phyloP scores from a whole-genome alignment of 2,329 filamentous ascomycete genomes.

The Geosmithia flava region DNA sequence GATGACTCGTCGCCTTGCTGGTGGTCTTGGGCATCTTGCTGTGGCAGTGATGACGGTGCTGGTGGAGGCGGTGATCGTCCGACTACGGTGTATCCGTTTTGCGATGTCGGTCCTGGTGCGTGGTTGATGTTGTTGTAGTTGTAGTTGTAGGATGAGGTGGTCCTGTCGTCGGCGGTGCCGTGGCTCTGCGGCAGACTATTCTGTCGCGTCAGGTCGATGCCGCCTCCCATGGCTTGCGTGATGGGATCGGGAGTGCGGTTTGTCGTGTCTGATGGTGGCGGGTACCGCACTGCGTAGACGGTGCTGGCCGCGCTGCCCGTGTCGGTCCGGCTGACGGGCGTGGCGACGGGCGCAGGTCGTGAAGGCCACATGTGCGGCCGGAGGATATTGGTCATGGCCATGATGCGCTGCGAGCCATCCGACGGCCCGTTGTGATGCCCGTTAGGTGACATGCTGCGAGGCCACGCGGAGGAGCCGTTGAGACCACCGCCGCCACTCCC shows the following conservation, averaged over 20 bases:
- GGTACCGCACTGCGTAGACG: constrained; percentile 50
- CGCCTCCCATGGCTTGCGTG: constrained; percentile 9
- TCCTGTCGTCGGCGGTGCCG: constrained; percentile 12
- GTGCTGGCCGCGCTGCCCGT: constrained; percentile 53
- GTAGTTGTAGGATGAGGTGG: constrained; percentile 3
- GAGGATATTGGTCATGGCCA: constrained; percentile 20
- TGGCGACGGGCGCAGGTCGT: constrained; percentile 40
- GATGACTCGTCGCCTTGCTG: neutral
- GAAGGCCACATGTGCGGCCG: constrained; percentile 42
- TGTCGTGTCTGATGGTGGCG: constrained; percentile 40
- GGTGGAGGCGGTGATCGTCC: neutral
- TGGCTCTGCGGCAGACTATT: constrained; percentile 16
- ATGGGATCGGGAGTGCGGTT: constrained; percentile 30
- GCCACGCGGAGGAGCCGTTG: neutral
- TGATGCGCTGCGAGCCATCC: constrained; percentile 7
- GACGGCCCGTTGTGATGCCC: neutral
- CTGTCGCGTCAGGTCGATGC: constrained; percentile 20
- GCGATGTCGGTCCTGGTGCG: constrained; percentile 6
- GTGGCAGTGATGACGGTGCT: neutral
- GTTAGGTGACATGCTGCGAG: neutral
- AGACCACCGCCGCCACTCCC: neutral
- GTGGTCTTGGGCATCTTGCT: neutral
- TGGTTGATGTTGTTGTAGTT: constrained; percentile 3
- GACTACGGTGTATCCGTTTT: constrained; percentile 9
- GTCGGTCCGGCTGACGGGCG: constrained; percentile 48